phyloP scores from a whole-genome alignment of 768 basidiomycete species.

The Lyophyllum decastes region DNA sequence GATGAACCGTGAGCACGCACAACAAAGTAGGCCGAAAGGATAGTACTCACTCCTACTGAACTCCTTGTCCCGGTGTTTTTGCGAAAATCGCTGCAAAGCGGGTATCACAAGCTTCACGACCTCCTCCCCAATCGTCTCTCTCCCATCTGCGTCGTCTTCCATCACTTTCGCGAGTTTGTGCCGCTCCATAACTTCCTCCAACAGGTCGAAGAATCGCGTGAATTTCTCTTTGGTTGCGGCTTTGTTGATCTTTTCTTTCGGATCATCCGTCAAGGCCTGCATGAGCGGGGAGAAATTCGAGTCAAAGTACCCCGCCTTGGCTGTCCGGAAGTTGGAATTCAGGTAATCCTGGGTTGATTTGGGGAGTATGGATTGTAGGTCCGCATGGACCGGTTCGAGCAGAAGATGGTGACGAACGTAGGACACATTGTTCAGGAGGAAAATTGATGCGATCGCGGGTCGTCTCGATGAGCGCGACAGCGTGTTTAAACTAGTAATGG shows the following conservation, averaged over 20 bases:
- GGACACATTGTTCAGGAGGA: slow-evolving; percentile 78
- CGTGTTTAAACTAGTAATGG: slow-evolving; percentile 58
- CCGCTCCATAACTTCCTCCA: slow-evolving; percentile 79
- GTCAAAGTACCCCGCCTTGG: slow-evolving; percentile 85
- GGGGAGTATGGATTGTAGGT: slow-evolving; percentile 54
- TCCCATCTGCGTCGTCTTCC: slow-evolving; percentile 66
- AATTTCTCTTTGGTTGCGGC: slow-evolving; percentile 80
- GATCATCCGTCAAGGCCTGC: slow-evolving; percentile 64
- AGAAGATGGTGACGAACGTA: slow-evolving; percentile 67
- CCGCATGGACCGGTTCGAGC: slow-evolving; percentile 46
- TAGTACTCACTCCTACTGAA: slow-evolving; percentile 75
- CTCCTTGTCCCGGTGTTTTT: slow-evolving; percentile 77
- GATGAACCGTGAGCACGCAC: slow-evolving; percentile 3
- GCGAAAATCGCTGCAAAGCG: slow-evolving; percentile 69
- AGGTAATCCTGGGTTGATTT: slow-evolving; percentile 62
- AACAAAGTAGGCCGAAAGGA: not conserved
- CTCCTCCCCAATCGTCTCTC: slow-evolving; percentile 67
- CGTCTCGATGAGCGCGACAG: slow-evolving; percentile 63
- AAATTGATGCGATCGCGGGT: slow-evolving; percentile 71
- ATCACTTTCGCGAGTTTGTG: slow-evolving; percentile 70
- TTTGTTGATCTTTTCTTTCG: slow-evolving; percentile 58
- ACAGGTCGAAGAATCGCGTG: slow-evolving; percentile 75
- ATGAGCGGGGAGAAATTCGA: slow-evolving; percentile 80
- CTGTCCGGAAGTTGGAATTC: slow-evolving; percentile 72
- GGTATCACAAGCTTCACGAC: slow-evolving; percentile 78